Evolutionary conservation across 441 rosid genomes (phyloP), one percentile per base, ranked within the genome.

Genomic region (Arabidopsis lyrata): DNA sequence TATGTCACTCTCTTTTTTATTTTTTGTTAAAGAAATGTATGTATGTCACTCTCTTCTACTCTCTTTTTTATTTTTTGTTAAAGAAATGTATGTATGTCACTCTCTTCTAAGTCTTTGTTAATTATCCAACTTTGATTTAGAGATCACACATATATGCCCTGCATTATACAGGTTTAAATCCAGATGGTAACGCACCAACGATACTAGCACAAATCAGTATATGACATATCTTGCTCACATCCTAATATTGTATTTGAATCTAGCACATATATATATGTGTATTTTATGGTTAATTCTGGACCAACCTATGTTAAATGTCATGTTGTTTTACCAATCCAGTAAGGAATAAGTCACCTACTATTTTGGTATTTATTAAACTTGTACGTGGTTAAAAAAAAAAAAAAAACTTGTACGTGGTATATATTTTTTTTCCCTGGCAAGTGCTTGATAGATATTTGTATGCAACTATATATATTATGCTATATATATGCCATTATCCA

Each of bases 301-400:
- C 63, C 1, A 42, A 5, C 12, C 13, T 49, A 41, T n/a, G 11
- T 64, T 39, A 56, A 55, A 35, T 11, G 27, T 56, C 20, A 48
- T 39, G 27, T 14, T 29, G 18, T 59, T 39, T 59, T 59, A 31
- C 38, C 18, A 39, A 50, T 49, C 47, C 36, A 49, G 29, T 22
- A 18, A 57, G 14, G 60, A 39, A 38, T 49, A 66, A 58, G 29
- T 39, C 31, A 49, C 67, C 62, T 39, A 61, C 48, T 60, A 53
- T 45, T 42, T 48, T 75, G 34, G 65, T 48, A 10, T 38, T 38
- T 44, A 41, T 42, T 27, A 8, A 42, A 2, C 6, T 49, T 49
- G 27, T 4, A 29, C 27, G 27, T 24, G 27, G 27, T 24, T 2
- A 24, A 24, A 24, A 24, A 24, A 24, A 24, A 24, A 24, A 2